Conservation (phyloP, 441 rosid species). For the Biscutella auriculata region DNA sequence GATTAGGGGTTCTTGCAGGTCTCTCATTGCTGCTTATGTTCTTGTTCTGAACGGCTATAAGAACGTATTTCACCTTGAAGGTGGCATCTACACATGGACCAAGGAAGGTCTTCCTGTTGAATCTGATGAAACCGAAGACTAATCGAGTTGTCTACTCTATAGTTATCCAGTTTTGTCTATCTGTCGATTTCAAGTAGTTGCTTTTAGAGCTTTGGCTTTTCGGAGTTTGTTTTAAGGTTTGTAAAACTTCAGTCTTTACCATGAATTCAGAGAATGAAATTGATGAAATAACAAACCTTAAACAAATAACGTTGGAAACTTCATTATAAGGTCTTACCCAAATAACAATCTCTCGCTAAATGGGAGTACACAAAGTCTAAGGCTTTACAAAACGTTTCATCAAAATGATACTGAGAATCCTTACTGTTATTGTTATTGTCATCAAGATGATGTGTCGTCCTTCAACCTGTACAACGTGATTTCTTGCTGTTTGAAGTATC, state of each 20-base stretch:
- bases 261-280: not conserved
- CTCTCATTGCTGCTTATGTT: slow-evolving; percentile 85
- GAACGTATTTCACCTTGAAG: slow-evolving; percentile 78
- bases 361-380: slow-evolving; percentile 10
- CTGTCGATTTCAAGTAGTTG: slow-evolving; percentile 12
- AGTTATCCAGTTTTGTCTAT: slow-evolving; percentile 20
- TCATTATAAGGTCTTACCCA: not conserved
- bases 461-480: too few relatives aligned
- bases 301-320: not conserved
- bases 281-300: slow-evolving; percentile 5
- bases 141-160: not conserved
- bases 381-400: slow-evolving; percentile 17
- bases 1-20: slow-evolving; percentile 30
- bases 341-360: not conserved
- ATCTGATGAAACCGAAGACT: slow-evolving; percentile 38
- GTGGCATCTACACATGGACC: slow-evolving; percentile 72
- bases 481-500: too few relatives aligned
- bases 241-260: slow-evolving; percentile 6
- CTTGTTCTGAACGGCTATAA: slow-evolving; percentile 69
- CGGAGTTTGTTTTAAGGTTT: slow-evolving; percentile 1
- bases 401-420: slow-evolving; percentile 1
- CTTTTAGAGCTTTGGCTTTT: slow-evolving; percentile 10
- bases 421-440: not conserved
- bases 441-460: too few relatives aligned
- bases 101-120: slow-evolving; percentile 64